These are phyloP conservation scores for Lentinula sp. DNA, from an alignment of 768 basidiomycete species.

Conservation along the genomic window DNA sequence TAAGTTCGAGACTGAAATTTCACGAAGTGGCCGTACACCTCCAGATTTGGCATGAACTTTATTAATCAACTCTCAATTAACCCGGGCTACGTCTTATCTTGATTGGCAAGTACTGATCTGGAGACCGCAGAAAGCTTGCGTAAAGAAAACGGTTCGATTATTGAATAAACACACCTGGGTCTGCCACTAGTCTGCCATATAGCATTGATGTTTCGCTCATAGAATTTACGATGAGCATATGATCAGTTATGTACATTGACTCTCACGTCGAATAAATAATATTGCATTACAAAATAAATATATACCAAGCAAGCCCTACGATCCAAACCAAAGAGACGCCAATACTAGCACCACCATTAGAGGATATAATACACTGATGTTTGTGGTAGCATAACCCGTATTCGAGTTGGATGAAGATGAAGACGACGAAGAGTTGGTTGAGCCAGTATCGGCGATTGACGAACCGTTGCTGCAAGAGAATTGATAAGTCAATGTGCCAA, in stretches of 20 bases:
- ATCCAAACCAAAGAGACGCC: neutral
- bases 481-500: neutral
- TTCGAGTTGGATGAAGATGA: neutral
- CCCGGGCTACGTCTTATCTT: too few species aligned
- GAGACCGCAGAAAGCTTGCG: too few species aligned
- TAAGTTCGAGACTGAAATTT: too few species aligned
- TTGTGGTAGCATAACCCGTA: neutral
- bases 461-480: neutral
- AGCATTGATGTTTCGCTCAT: too few species aligned
- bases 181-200: too few species aligned
- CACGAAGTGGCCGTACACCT: too few species aligned
- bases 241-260: neutral
- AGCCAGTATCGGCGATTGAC: neutral
- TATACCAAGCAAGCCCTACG: neutral
- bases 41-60: too few species aligned
- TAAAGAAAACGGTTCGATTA: too few species aligned
- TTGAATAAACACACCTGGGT: too few species aligned
- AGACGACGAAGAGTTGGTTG: neutral
- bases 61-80: too few species aligned
- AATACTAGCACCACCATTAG: neutral
- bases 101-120: too few species aligned
- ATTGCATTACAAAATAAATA: neutral
- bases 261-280: neutral
- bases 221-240: too few species aligned
- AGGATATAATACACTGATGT: neutral